phyloP scores from a whole-genome alignment of 1,284 basidiomycete species.

The Fomitopsis betulina region DNA sequence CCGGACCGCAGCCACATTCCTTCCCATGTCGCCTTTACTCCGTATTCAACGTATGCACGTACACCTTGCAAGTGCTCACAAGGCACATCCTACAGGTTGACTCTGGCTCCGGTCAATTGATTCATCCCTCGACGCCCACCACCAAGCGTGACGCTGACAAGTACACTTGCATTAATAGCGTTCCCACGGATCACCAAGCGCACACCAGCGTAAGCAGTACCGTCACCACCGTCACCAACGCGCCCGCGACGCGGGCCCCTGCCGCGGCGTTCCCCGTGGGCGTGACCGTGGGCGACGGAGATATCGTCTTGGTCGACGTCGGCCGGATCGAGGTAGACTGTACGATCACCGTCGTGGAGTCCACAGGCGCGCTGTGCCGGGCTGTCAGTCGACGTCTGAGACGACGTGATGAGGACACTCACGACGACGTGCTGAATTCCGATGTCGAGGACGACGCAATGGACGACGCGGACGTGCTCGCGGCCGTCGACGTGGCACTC shows the following conservation, averaged over 20 bases:
- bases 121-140: background rate
- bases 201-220: conserved; percentile 1
- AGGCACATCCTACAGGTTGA: background rate
- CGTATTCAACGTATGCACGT: background rate
- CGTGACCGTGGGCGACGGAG: background rate
- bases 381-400: background rate
- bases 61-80: too few species aligned
- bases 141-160: background rate
- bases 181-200: background rate
- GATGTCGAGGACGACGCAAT: background rate
- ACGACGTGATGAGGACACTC: background rate
- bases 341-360: background rate
- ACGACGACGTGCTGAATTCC: background rate
- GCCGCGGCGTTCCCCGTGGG: background rate
- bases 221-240: background rate
- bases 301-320: background rate
- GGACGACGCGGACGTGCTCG: background rate
- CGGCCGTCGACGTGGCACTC: too few species aligned
- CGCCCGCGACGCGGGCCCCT: background rate
- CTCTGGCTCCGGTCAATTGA: background rate
- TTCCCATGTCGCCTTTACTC: background rate
- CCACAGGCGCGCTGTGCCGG: background rate
- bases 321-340: background rate
- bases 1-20: background rate
- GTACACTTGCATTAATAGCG: background rate